Percentiles rank a stretch among this genome's conserved stretches.
Conservation (phyloP, 768 basidiomycete species). For the Brasilioporus rufonigricans region DNA sequence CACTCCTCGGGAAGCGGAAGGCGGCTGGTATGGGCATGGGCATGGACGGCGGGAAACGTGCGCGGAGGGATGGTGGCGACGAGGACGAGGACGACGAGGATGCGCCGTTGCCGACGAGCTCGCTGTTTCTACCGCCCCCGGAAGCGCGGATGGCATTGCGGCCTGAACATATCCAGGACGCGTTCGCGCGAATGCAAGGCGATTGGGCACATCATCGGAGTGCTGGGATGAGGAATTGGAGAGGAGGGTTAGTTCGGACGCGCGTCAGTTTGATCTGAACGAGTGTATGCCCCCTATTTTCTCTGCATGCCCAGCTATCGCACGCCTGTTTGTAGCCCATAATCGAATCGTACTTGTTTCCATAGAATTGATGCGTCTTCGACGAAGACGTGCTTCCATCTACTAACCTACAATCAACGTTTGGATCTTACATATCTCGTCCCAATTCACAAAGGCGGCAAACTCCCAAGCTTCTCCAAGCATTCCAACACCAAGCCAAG, state of each 20-base stretch:
- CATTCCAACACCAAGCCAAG: constrained; percentile 59
- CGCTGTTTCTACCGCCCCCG: constrained; percentile 78
- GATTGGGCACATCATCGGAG: constrained; percentile 80
- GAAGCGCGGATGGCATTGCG: constrained; percentile 76
- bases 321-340: constrained; percentile 3
- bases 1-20: constrained; percentile 71
- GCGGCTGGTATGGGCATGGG: constrained; percentile 46
- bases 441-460: constrained; percentile 13
- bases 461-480: constrained; percentile 41
- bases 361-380: background rate
- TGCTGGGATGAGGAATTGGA: constrained; percentile 88
- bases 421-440: too few relatives aligned
- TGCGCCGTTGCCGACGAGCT: constrained; percentile 62
- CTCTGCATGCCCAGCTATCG: background rate
- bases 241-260: constrained; percentile 79
- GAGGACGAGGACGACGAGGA: constrained; percentile 65
- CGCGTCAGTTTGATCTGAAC: constrained; percentile 70
- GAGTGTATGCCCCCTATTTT: background rate
- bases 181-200: constrained; percentile 85
- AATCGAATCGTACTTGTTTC: background rate
- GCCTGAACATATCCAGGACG: constrained; percentile 88
- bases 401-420: too few relatives aligned
- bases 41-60: constrained; percentile 44
- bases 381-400: too few relatives aligned
- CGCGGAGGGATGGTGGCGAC: constrained; percentile 51